These are phyloP conservation scores for Nicotiana noctiflora DNA, from an alignment of 257 asterid species.

Conservation along the genomic window DNA sequence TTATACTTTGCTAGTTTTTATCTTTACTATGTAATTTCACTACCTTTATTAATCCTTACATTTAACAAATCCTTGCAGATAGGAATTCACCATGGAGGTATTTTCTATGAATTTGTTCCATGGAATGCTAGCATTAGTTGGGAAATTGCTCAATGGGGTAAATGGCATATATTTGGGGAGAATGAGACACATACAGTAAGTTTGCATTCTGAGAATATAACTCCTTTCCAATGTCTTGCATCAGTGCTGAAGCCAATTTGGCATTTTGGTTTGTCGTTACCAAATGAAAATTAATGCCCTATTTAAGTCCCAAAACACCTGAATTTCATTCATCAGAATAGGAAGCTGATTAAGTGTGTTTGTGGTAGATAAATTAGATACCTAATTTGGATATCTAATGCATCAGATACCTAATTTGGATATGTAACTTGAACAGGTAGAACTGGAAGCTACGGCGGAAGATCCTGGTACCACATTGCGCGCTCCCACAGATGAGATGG, in stretches of 20 bases:
- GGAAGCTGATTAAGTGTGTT: neutral
- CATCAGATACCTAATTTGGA: conserved; percentile 5
- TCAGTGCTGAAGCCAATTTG: neutral
- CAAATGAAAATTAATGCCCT: neutral
- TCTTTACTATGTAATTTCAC: neutral
- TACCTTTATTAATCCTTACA: neutral
- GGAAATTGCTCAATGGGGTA: conserved; percentile 90
- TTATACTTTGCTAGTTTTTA: neutral
- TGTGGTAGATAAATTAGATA: too few species aligned
- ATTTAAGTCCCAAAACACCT: neutral
- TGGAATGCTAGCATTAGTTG: conserved; percentile 86
- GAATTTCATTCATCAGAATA: neutral
- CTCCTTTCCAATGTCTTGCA: neutral
- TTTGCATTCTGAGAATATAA: neutral
- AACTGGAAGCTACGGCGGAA: conserved; percentile 61
- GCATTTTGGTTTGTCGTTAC: neutral
- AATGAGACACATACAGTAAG: conserved; percentile 59
- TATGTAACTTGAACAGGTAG: conserved; percentile 44
- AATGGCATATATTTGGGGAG: conserved; percentile 77
- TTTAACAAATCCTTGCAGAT: conserved; percentile 45
- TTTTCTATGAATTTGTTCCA: conserved; percentile 80
- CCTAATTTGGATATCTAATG: too few species aligned
- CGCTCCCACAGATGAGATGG: conserved; percentile 90
- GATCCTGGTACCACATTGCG: conserved; percentile 82
- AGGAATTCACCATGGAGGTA: conserved; percentile 74